These are phyloP conservation scores for Picochlorum sp. DNA, from an alignment of 139 green algal species.

Conservation along the genomic window DNA sequence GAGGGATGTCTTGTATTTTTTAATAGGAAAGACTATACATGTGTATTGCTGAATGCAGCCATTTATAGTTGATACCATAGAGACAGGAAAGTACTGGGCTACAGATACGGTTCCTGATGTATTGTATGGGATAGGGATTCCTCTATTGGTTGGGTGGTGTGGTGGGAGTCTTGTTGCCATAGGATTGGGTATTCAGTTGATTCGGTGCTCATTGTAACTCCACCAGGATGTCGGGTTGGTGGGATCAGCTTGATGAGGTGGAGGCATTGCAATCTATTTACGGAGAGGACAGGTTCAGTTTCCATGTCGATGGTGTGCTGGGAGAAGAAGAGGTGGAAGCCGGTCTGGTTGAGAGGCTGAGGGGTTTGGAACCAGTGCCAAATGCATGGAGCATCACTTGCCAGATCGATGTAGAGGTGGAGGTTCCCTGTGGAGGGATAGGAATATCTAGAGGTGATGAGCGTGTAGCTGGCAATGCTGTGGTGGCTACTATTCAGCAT, in stretches of 20 bases:
- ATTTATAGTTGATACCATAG: constrained; percentile 47
- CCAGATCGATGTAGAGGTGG: no score
- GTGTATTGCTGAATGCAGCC: constrained; percentile 31
- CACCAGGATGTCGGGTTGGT: constrained; percentile 35
- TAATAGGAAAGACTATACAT: no score
- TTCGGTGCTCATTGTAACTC: constrained; percentile 4
- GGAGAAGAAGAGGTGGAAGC: no score
- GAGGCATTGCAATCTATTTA: constrained; percentile 49
- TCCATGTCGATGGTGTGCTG: no score
- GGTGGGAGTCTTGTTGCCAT: constrained; percentile 1
- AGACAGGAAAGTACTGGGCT: no score
- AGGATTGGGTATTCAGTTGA: no score
- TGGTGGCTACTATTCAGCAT: constrained; percentile 9
- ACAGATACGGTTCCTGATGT: constrained; percentile 21
- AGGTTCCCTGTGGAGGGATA: no score
- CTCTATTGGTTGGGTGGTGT: constrained; percentile 9
- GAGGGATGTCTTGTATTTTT: no score
- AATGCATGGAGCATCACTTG: no score
- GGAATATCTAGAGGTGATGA: no score
- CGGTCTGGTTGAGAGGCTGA: no score
- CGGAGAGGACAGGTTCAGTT: constrained; percentile 20
- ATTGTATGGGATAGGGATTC: constrained; percentile 23
- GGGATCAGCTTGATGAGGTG: constrained; percentile 58
- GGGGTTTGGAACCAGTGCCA: no score
- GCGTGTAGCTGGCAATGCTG: background rate